These are phyloP conservation scores for Poa pratensis DNA, from an alignment of 176 grass and related monocot genomes.

Conservation along the genomic window DNA sequence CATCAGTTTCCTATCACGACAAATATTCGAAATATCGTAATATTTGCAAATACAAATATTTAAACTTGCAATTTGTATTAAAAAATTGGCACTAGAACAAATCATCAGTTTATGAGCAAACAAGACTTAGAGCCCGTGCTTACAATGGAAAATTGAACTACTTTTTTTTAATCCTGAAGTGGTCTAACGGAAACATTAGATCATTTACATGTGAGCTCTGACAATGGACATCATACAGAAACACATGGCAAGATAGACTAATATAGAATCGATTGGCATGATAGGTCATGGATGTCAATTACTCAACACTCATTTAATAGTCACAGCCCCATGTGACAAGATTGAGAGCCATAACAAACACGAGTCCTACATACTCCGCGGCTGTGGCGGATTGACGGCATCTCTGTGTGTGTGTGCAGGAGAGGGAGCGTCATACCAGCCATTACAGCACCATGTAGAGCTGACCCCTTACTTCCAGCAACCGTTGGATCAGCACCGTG, in stretches of 20 bases:
- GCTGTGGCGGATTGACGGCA: neutral
- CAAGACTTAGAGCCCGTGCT: neutral
- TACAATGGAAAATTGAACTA: neutral
- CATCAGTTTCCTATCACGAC: neutral
- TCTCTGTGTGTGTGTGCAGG: neutral
- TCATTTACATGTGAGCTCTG: neutral
- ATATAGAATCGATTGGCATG: neutral
- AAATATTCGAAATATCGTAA: neutral
- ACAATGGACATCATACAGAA: neutral
- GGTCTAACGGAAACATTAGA: neutral
- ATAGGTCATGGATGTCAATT: neutral
- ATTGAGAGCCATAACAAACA: neutral
- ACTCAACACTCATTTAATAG: neutral
- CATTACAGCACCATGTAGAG: neutral
- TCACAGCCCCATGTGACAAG: rapidly evolving
- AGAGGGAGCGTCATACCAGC: neutral
- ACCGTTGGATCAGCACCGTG: too few relatives aligned
- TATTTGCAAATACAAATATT: neutral
- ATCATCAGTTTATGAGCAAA: neutral
- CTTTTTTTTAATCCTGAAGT: neutral
- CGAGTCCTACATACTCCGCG: neutral
- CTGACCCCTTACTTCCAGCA: neutral
- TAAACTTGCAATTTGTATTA: neutral
- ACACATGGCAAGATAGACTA: neutral
- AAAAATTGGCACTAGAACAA: neutral